Base-by-base conservation (phyloP, 2,329 filamentous ascomycete genomes). In the Xylariales sp. region DNA sequence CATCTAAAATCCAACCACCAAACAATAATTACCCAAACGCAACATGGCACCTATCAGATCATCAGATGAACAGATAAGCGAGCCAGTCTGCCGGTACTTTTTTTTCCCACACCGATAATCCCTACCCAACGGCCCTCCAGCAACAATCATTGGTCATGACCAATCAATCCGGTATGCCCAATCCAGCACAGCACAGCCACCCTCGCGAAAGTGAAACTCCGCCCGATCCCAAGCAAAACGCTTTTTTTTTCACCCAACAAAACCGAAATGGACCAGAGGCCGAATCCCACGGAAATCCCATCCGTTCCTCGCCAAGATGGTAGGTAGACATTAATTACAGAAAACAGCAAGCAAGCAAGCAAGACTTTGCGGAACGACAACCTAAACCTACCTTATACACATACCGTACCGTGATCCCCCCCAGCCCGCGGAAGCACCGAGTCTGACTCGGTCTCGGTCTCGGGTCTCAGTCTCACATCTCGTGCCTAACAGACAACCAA, bases 181-280 rank as follows among this genome's bases (percentile, higher is more conserved):
- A 50, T 36, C 32, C 28, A n/a, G 34, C 63, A 60, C 63, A 65
- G 56, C 63, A 39, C 36, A 8, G 36, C 63, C 43, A 32, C 12
- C 45, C 10, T n/a, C 8, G 23, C 23, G 23, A 45, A 39, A 32
- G 36, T 34, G 52, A 56, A 56, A 45, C n/a, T 30, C 48, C 18
- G 43, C 30, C 50, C 9, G 5, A 49, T 18, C 12, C 14, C 23
- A 23, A 23, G 23, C 23, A 23, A 23, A 23, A 23, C 23, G 23
- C 23, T 23, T 23, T 23, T 23, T 23, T 23, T 23, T 23, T 23
- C 18, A 46, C n/a, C 32, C 16, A 23, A 45, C 3, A 36, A 3
- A 10, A n/a, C 0, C 45, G 32, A 34, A 34, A 23, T 23, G 23
- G 32, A 34, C 32, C 32, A 34, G 32, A 32, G 10, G 1, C 23